phyloP scores from a whole-genome alignment of 495 filamentous ascomycete genomes.

The Saxophila tyrrhenica region DNA sequence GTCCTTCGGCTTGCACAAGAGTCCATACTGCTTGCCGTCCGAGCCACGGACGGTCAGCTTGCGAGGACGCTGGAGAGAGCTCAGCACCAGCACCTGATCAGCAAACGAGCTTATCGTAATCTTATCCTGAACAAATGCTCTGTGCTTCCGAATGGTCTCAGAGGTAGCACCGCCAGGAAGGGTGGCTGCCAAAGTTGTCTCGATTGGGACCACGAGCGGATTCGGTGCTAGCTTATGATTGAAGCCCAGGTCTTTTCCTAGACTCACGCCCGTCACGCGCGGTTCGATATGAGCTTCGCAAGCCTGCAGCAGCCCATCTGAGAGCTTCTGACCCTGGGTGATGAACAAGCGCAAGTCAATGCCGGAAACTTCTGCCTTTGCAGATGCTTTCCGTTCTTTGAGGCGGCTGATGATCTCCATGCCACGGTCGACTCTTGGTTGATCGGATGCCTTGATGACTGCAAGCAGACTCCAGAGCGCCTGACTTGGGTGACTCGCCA shows the following conservation, averaged over 20 bases:
- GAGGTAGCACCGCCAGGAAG: slow-evolving; percentile 64
- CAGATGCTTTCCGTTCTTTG: slow-evolving; percentile 27
- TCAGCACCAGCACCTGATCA: slow-evolving; percentile 80
- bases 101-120: slow-evolving; percentile 56
- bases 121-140: slow-evolving; percentile 61
- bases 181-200: slow-evolving; percentile 69
- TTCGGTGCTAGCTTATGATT: slow-evolving; percentile 74
- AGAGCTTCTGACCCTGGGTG: slow-evolving; percentile 65
- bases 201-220: slow-evolving; percentile 74
- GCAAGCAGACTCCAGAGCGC: slow-evolving; percentile 88
- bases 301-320: slow-evolving; percentile 67
- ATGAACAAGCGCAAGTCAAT: slow-evolving; percentile 60
- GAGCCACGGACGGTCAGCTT: slow-evolving; percentile 81
- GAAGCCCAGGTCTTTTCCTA: slow-evolving; percentile 67
- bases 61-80: slow-evolving; percentile 82
- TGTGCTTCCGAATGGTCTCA: slow-evolving; percentile 58
- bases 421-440: slow-evolving; percentile 44
- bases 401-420: slow-evolving; percentile 38
- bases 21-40: slow-evolving; percentile 74
- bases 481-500: slow-evolving; percentile 71
- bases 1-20: slow-evolving; percentile 95
- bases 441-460: slow-evolving; percentile 48
- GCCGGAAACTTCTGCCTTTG: slow-evolving; percentile 29
- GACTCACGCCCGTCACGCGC: slow-evolving; percentile 57
- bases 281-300: slow-evolving; percentile 65